phyloP scores from a whole-genome alignment of 495 filamentous ascomycete genomes.

The Hypomontagnella submonticulosa region DNA sequence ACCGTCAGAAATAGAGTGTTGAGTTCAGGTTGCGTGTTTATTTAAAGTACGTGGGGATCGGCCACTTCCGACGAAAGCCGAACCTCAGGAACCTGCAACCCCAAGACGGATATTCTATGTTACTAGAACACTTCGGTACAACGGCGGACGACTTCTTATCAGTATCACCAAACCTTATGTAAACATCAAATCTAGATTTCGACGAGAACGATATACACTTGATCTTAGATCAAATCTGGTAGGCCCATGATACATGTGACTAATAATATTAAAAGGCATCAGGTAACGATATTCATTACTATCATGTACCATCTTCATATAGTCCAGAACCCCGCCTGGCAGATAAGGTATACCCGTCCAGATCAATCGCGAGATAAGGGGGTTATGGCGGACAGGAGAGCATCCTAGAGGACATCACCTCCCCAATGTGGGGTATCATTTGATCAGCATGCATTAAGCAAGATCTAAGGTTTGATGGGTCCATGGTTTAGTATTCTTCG shows the following conservation, averaged over 20 bases:
- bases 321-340: conserved; percentile 12
- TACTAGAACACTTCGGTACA: not conserved
- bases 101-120: not conserved
- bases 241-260: conserved; percentile 9
- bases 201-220: conserved; percentile 5
- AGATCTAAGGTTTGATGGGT: conserved; percentile 9
- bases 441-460: conserved; percentile 6
- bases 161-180: not conserved
- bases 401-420: not conserved
- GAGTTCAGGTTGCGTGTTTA: not conserved
- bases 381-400: not conserved
- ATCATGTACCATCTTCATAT: conserved; percentile 6
- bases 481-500: not conserved
- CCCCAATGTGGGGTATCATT: conserved; percentile 24
- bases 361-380: conserved; percentile 26
- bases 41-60: conserved; percentile 5
- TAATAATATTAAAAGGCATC: conserved; percentile 9
- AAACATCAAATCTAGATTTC: not conserved
- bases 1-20: not conserved
- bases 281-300: conserved; percentile 1
- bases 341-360: conserved; percentile 29
- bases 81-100: not conserved
- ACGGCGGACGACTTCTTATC: conserved; percentile 7
- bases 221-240: not conserved
- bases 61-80: conserved; percentile 24